Evolutionary conservation across 1,284 basidiomycete species (phyloP), one percentile per base, ranked within the genome.

Genomic region (Prillingera fragicola): DNA sequence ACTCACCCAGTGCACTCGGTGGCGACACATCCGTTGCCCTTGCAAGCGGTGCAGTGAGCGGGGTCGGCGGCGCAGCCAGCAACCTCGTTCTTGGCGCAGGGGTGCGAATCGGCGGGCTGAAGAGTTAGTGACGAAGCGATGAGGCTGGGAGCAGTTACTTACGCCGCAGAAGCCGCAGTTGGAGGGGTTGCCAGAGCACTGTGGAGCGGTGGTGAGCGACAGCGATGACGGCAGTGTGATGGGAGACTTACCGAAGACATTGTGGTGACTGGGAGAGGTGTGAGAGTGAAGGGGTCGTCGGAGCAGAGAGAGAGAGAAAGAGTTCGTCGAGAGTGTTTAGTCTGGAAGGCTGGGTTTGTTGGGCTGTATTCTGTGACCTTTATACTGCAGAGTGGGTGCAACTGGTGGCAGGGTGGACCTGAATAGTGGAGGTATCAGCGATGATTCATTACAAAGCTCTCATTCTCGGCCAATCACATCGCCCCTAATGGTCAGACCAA

Each of bases 1-100:
- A 60, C 65, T 58, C 38, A 69, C 66, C 66, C 67, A 25, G 67
- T 69, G 46, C 67, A 69, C 45, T 61, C 60, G 31, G 50, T 59
- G 19, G 67, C 63, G 37, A 65, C 52, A 39, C 65, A 68, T 14
- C 63, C 65, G n/a, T 48, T 50, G 25, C 63, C 66, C 43, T 66
- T 41, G 50, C 67, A 69, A 26, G 62, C 62, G 18, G 45, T 25
- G 47, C 67, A 69, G 22, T 46, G 23, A 13, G 41, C 25, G 21
- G 67, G 60, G 54, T 67, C 55, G 54, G 67, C 59, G 8, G 60
- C 53, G 46, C 67, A 69, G 41, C 67, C 67, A 8, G 46, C 32
- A 27, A 67, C 65, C 38, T 59, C 58, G 37, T 52, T 46, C 50
- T 64, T 66, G 51, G 67, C 67, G 48, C 67, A 69, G 40, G 28